Base-by-base conservation (phyloP, 805 yeast genomes). In the Isabelozyma rhagii region DNA sequence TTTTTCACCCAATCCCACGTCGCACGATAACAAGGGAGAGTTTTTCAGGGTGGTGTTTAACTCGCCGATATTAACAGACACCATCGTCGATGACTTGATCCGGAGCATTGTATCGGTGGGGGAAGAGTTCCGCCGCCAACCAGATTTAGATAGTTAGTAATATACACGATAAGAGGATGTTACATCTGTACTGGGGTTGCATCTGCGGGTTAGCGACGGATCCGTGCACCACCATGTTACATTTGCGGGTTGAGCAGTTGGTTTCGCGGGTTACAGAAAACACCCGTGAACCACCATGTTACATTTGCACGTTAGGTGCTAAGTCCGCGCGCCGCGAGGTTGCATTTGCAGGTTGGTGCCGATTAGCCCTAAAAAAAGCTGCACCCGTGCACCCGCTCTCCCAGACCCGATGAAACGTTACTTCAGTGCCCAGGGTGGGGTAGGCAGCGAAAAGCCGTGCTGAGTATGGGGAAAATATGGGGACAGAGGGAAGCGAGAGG, bases 21-120 rank as follows among this genome's bases (percentile, higher is more conserved):
- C 79, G 41, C 72, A 63, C 41, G 59, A 67, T 6, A 78, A 78
- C 43, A 68, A 75, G 17, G 96, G 96, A 5, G 94, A 88, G 65
- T 89, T 89, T 61, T 89, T 89, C 74, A 73, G 96, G 49, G 93
- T 87, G 11, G 96, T 89, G 5, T 83, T 89, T 66, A 86, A 86
- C 64, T 82, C 91, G 46, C 94, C 96, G 1, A 71, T 70, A 14
- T 62, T 75, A 48, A 68, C 71, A 14, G 70, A 65, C 43, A 36
- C 48, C 14, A 60, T 70, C 7, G 59, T 72, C 14, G 76, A 72
- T 44, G 72, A 72, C 48, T 64, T 74, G 55, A 60, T 73, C 25
- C 56, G 50, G 17, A 59, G 64, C 39, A 71, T 74, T 13, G 57
- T 66, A 8, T 55, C 48, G 7, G 58, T 57, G 1, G 74, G 71